Conservation (phyloP, 179 eudicot genomes). For the Silene vulgaris region DNA sequence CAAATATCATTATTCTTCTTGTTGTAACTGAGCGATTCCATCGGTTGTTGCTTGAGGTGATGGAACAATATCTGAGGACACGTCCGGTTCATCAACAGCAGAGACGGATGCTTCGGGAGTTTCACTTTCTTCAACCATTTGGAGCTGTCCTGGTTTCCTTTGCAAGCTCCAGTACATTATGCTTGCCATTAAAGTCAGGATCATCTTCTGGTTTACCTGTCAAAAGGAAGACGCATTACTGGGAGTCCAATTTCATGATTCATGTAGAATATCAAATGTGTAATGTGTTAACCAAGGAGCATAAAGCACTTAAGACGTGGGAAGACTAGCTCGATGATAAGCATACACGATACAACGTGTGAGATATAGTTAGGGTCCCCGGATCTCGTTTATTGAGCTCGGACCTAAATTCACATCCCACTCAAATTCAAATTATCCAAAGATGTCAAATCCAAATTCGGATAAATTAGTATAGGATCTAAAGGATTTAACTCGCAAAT, state of each 20-base stretch:
- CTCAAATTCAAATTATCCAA: not conserved
- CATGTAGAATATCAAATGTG: not conserved
- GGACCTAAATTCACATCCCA: not conserved
- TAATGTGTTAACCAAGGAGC: not conserved
- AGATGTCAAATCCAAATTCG: not conserved
- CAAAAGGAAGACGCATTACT: not conserved
- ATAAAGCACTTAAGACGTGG: not conserved
- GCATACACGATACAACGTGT: not conserved
- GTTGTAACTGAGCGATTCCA: not conserved
- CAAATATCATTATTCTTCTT: conserved; percentile 9
- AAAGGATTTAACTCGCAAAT: not conserved
- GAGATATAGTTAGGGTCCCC: not conserved
- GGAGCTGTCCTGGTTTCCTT: conserved; percentile 42
- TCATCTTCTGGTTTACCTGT: conserved; percentile 97
- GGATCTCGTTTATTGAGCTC: not conserved
- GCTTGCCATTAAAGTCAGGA: conserved; percentile 83
- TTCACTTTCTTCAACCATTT: conserved; percentile 29
- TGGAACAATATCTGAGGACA: conserved; percentile 12
- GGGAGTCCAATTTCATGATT: not conserved
- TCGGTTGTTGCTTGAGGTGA: conserved; percentile 5
- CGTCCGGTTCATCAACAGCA: conserved; percentile 32
- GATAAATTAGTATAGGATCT: not conserved
- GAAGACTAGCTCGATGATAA: not conserved
- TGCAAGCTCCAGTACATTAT: conserved; percentile 97
- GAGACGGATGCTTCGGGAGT: conserved; percentile 35